phyloP scores from a whole-genome alignment of 1,139 yeast genomes.

The Candida glucosophila region DNA sequence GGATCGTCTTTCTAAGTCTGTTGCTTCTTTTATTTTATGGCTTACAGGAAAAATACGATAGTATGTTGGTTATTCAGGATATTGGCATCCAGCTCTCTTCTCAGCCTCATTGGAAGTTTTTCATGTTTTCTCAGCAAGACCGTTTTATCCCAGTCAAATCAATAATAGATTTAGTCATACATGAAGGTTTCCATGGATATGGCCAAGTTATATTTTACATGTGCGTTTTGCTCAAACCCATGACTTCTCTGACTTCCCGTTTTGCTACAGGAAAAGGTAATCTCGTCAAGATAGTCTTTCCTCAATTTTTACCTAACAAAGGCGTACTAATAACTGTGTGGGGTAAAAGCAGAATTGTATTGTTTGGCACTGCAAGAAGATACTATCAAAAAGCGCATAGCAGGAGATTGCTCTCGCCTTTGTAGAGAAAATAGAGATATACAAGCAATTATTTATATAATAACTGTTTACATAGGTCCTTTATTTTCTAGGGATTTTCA shows the following conservation, averaged over 20 bases:
- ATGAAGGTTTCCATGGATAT: constrained; percentile 59
- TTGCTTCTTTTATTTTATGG: too few relatives aligned
- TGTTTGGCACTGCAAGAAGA: constrained; percentile 28
- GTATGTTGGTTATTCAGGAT: constrained; percentile 27
- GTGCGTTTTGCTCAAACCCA: constrained; percentile 42
- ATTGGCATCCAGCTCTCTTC: constrained; percentile 28
- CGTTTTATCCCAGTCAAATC: constrained; percentile 43
- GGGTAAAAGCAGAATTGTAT: constrained; percentile 27
- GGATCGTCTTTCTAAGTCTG: too few relatives aligned
- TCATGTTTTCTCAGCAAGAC: constrained; percentile 12
- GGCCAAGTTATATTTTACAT: constrained; percentile 55
- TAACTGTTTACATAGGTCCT: constrained; percentile 2
- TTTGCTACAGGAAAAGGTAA: constrained; percentile 11
- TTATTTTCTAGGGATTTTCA: too few relatives aligned
- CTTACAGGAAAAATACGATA: constrained; percentile 25
- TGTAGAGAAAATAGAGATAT: not conserved
- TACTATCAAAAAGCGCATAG: constrained; percentile 37
- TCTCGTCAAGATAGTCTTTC: constrained; percentile 41
- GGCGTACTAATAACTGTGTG: constrained; percentile 33
- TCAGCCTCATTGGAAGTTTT: constrained; percentile 20
- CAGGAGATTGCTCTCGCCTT: constrained; percentile 30
- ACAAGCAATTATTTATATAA: not conserved
- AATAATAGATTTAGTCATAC: constrained; percentile 53
- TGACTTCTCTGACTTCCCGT: constrained; percentile 1
- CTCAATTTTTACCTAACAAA: constrained; percentile 36